Conservation (phyloP, 2,329 filamentous ascomycete species). For the Colletotrichum aenigma region DNA sequence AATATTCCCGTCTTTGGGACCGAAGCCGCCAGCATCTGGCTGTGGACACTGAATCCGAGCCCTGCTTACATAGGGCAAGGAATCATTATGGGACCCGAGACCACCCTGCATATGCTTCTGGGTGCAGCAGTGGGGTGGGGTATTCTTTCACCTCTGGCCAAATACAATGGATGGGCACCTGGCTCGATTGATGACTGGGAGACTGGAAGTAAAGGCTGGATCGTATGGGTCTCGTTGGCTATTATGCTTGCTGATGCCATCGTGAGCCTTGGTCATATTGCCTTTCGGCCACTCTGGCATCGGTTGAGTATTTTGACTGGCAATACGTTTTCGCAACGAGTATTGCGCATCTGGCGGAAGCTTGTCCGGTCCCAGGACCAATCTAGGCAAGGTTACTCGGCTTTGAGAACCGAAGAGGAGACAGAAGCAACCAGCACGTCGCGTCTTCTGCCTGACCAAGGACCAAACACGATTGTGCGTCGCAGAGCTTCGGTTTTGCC, state of each 20-base stretch:
- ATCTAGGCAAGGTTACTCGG: background rate
- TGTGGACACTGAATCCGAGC: slow-evolving; percentile 96
- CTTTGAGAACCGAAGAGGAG: background rate
- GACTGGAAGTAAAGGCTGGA: slow-evolving; percentile 94
- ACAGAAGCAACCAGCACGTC: background rate
- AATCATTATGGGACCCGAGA: slow-evolving; percentile 97
- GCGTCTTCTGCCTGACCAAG: background rate
- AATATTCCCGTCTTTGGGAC: slow-evolving; percentile 87
- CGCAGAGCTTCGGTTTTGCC: background rate
- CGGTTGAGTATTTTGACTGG: background rate
- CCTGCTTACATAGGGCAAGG: slow-evolving; percentile 98
- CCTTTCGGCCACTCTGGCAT: slow-evolving; percentile 60
- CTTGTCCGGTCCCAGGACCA: background rate
- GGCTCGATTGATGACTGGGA: slow-evolving; percentile 90
- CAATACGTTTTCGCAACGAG: background rate
- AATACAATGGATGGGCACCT: slow-evolving; percentile 85
- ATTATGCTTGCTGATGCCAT: slow-evolving; percentile 97
- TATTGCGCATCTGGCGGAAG: background rate
- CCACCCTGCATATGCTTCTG: slow-evolving; percentile 93
- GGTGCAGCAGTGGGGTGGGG: slow-evolving; percentile 92
- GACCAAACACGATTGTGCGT: background rate
- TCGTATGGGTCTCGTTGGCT: slow-evolving; percentile 93
- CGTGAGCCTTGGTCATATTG: slow-evolving; percentile 82
- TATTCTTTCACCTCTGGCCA: slow-evolving; percentile 86
- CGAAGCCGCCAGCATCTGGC: slow-evolving; percentile 76